Evolutionary conservation across 2,329 filamentous ascomycete genomes (phyloP), one percentile per base, ranked within the genome.

Genomic region (Claviceps sp.): DNA sequence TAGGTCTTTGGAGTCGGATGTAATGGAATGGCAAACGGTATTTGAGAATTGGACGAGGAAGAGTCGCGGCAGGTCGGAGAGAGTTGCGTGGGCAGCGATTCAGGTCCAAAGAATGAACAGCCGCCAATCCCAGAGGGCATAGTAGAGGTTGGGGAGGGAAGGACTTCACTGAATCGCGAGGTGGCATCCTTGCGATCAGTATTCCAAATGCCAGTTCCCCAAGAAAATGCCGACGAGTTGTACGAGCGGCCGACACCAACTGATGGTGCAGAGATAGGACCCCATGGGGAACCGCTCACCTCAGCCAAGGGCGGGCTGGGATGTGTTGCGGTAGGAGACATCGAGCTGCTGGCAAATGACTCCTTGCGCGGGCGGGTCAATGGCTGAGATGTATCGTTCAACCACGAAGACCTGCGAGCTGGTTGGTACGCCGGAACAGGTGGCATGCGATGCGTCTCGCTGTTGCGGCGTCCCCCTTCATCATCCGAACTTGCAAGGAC

Each of bases 401-500:
- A 71, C 87, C 89, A 95, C 41, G 88, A 94, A 46, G 86, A 78
- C 56, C 88, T 81, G 52, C 87, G 81, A 26, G 77, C 77, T 47
- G 85, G 79, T 60, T 83, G 86, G 48, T 70, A 76, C 48, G 71
- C 76, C 59, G 72, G 78, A 52, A 37, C 42, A 22, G 52, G 34
- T 13, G 55, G 45, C 60, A 68, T 70, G 60, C 74, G 74, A 56
- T 69, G 69, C 61, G 63, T 67, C 53, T 77, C 78, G 58, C 79
- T 74, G 58, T 79, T 74, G 58, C 78, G 75, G 63, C 81, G 76
- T 55, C 95, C 86, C 53, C 74, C 77, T 67, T 98, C 93, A 66
- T 97, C 93, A 66, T 97, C 93, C 13, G 90, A 96, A 58, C 91
- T 97, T 50, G 86, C 89, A 54, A 97, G 73, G 50, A 88, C 91